Conservation (phyloP, 1,284 basidiomycete genomes). For the Apiotrichum siamense region DNA sequence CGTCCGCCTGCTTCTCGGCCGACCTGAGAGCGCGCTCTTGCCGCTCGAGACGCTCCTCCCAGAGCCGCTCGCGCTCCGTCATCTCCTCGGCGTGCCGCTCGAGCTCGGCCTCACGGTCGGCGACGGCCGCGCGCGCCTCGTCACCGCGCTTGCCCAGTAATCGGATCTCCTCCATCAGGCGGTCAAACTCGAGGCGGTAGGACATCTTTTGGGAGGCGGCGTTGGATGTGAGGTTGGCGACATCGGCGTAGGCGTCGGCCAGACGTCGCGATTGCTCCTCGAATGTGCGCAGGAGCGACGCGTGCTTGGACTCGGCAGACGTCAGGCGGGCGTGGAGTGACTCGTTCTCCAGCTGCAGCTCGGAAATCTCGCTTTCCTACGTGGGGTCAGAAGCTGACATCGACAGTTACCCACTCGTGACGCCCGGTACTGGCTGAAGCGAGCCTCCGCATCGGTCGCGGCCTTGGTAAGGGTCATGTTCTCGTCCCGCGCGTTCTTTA, state of each 20-base stretch:
- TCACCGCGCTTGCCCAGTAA: slow-evolving; percentile 36
- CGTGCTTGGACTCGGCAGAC: slow-evolving; percentile 26
- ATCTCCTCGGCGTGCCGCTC: slow-evolving; percentile 38
- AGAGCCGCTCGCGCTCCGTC: slow-evolving; percentile 43
- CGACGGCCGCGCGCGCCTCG: slow-evolving; percentile 36
- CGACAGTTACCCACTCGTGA: not conserved
- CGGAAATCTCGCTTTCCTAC: slow-evolving; percentile 37
- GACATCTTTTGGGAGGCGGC: slow-evolving; percentile 39
- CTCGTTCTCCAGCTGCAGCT: slow-evolving; percentile 35
- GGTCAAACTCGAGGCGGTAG: slow-evolving; percentile 31
- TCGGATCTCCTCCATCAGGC: slow-evolving; percentile 38
- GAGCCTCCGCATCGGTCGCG: slow-evolving; percentile 33
- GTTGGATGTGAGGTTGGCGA: slow-evolving; percentile 40
- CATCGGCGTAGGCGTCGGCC: slow-evolving; percentile 37
- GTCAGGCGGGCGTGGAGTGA: slow-evolving; percentile 27
- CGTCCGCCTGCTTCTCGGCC: slow-evolving; percentile 47
- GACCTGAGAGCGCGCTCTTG: slow-evolving; percentile 45
- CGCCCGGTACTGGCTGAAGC: slow-evolving; percentile 38
- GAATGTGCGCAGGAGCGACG: slow-evolving; percentile 35
- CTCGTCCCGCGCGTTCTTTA: slow-evolving; percentile 35
- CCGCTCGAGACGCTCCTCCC: slow-evolving; percentile 46
- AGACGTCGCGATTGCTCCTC: slow-evolving; percentile 38
- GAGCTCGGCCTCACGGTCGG: slow-evolving; percentile 43
- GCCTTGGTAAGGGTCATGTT: slow-evolving; percentile 33
- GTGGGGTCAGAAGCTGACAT: not conserved